Conservation (phyloP, 2,329 filamentous ascomycete genomes). For the Emmonsiellopsis sp. region DNA sequence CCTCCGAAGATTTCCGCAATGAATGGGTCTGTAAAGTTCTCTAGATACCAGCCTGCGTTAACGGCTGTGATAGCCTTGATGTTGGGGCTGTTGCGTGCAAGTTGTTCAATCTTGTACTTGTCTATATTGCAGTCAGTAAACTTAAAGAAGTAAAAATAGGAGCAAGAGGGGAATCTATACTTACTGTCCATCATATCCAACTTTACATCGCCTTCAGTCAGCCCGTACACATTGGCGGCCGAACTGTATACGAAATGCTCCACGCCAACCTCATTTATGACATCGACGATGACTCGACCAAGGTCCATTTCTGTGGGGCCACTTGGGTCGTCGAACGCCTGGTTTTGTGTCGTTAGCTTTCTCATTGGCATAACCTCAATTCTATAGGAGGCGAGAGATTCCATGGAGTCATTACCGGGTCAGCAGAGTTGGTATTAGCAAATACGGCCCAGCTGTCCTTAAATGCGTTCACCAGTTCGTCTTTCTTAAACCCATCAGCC, state of each 20-base stretch:
- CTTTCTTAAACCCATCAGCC: constrained; percentile 9
- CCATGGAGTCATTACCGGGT: not conserved
- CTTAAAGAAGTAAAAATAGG: not conserved
- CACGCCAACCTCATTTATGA: not conserved
- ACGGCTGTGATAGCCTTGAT: constrained; percentile 1
- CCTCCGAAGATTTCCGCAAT: constrained; percentile 1
- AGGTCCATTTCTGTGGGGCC: constrained; percentile 1
- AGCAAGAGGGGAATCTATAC: not conserved
- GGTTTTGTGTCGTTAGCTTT: not conserved
- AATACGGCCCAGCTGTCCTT: constrained; percentile 3
- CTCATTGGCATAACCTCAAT: not conserved
- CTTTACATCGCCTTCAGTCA: not conserved
- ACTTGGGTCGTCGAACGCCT: constrained; percentile 2
- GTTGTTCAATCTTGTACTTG: constrained; percentile 3
- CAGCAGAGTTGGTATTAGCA: constrained; percentile 1
- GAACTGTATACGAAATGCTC: constrained; percentile 4
- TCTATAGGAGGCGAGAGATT: not conserved
- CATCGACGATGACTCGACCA: constrained; percentile 3
- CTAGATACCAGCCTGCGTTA: constrained; percentile 3
- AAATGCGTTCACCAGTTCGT: not conserved
- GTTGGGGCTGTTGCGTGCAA: not conserved
- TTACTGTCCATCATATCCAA: constrained; percentile 3
- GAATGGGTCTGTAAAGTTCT: not conserved
- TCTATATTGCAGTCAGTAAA: not conserved
- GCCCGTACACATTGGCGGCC: not conserved